Evolutionary conservation across 2,329 filamentous ascomycete genomes (phyloP).

Genomic region (Clarireedia monteithiana): DNA sequence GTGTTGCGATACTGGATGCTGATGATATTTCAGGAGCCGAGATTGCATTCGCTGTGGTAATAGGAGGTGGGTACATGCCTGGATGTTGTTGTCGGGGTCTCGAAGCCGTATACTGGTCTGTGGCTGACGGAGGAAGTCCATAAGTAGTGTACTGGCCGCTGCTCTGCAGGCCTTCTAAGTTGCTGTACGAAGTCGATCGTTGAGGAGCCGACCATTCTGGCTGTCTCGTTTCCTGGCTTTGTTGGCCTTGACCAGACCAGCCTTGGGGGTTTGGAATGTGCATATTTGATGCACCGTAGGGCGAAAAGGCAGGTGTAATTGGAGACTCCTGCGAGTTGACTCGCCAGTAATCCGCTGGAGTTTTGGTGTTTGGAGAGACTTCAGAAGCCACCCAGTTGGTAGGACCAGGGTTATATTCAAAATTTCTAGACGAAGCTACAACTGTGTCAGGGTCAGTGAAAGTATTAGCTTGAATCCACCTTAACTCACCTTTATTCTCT

Average conservation of each 20-base stretch:
- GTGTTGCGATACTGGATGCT: conserved; percentile 14
- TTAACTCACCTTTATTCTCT: conserved; percentile 26
- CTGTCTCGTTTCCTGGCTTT: conserved; percentile 25
- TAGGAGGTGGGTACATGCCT: conserved; percentile 25
- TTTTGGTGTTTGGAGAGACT: conserved; percentile 30
- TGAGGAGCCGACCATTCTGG: conserved; percentile 28
- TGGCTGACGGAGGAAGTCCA: conserved; percentile 11
- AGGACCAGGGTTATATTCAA: conserved; percentile 22
- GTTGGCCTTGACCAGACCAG: conserved; percentile 24
- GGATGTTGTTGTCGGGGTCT: background rate
- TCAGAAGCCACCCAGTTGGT: conserved; percentile 28
- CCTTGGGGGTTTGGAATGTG: conserved; percentile 23
- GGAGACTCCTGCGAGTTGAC: conserved; percentile 43
- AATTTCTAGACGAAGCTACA: conserved; percentile 24
- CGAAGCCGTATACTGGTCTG: background rate
- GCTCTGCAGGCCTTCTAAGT: conserved; percentile 26
- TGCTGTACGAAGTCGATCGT: conserved; percentile 29
- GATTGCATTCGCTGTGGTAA: conserved; percentile 17
- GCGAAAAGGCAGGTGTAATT: conserved; percentile 42
- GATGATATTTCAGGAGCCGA: conserved; percentile 17
- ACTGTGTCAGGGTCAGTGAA: conserved; percentile 20
- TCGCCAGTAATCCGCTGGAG: conserved; percentile 40
- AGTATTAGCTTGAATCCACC: background rate
- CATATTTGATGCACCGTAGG: conserved; percentile 36
- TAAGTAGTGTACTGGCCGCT: conserved; percentile 23